phyloP scores from a whole-genome alignment of 1,139 yeast genomes.

The Blastobotrys apis region DNA sequence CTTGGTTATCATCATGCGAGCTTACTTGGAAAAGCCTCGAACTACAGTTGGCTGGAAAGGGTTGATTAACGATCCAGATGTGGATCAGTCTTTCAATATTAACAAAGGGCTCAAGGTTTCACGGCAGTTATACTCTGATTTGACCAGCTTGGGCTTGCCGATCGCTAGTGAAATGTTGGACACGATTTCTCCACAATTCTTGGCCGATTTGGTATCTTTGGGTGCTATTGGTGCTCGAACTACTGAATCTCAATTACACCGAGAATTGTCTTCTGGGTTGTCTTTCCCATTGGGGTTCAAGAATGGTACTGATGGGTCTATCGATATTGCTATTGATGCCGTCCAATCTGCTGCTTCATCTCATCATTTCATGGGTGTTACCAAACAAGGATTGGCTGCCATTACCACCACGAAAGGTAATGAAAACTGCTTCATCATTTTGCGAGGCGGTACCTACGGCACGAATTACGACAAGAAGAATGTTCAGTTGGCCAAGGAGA shows the following conservation, averaged over 20 bases:
- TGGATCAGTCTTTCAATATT: slow-evolving; percentile 87
- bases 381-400: slow-evolving; percentile 95
- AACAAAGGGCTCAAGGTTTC: slow-evolving; percentile 90
- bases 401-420: slow-evolving; percentile 95
- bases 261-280: slow-evolving; percentile 94
- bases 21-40: slow-evolving; percentile 96
- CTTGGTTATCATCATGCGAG: slow-evolving; percentile 87
- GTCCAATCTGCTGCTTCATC: slow-evolving; percentile 86
- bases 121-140: slow-evolving; percentile 77
- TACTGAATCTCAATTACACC: slow-evolving; percentile 95
- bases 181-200: slow-evolving; percentile 95
- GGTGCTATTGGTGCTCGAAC: slow-evolving; percentile 99
- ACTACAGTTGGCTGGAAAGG: slow-evolving; percentile 99
- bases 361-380: slow-evolving; percentile 95
- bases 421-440: slow-evolving; percentile 65
- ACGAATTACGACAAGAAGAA: slow-evolving; percentile 85
- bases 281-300: slow-evolving; percentile 98
- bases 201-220: slow-evolving; percentile 83
- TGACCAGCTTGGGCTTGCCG: slow-evolving; percentile 71
- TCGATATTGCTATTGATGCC: slow-evolving; percentile 92
- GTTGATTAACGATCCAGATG: slow-evolving; percentile 92
- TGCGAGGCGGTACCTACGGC: slow-evolving; percentile 93
- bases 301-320: slow-evolving; percentile 95
- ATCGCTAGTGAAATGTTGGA: slow-evolving; percentile 98
- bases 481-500: slow-evolving; percentile 69